Evolutionary conservation across 139 green algal species (phyloP).

Genomic region (Pleodorina starrii): DNA sequence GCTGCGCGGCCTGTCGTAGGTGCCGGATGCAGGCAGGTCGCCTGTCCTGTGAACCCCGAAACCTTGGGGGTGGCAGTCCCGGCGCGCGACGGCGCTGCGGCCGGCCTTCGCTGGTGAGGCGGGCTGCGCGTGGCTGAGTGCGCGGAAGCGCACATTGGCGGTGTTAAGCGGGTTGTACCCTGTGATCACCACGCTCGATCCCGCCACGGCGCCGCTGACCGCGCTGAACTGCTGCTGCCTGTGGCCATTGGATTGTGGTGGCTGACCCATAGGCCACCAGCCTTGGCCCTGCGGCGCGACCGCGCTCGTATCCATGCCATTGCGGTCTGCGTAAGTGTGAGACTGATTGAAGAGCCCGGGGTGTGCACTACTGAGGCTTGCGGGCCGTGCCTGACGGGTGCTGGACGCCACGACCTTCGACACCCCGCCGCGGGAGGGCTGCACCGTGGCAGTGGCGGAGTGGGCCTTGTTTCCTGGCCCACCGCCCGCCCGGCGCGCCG

Average conservation of each 20-base stretch:
- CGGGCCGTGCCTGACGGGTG: not conserved
- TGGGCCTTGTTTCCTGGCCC: not conserved
- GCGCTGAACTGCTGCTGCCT: not conserved
- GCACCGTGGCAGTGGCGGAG: not conserved
- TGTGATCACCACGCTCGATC: not conserved
- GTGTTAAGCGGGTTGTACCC: not conserved
- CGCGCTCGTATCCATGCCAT: not conserved
- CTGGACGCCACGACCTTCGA: not conserved
- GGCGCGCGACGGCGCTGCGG: not conserved
- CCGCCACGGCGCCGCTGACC: not conserved
- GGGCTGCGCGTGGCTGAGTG: not conserved
- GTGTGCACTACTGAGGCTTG: not conserved
- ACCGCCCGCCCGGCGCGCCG: not conserved
- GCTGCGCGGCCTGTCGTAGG: constrained; percentile 4
- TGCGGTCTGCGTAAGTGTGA: not conserved
- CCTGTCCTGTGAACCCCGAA: not conserved
- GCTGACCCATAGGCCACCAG: too few relatives aligned
- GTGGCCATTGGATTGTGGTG: not conserved
- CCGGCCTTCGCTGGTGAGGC: not conserved
- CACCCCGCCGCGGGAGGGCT: not conserved
- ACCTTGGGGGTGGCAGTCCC: not conserved
- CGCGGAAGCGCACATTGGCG: not conserved
- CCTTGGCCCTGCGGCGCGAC: too few relatives aligned
- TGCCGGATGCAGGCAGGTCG: not conserved
- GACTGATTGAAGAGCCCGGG: not conserved